A percentile compares a stretch with the other conserved stretches of the same genome.
Conservation (phyloP, 768 basidiomycete species). For the Mycena polygramma region DNA sequence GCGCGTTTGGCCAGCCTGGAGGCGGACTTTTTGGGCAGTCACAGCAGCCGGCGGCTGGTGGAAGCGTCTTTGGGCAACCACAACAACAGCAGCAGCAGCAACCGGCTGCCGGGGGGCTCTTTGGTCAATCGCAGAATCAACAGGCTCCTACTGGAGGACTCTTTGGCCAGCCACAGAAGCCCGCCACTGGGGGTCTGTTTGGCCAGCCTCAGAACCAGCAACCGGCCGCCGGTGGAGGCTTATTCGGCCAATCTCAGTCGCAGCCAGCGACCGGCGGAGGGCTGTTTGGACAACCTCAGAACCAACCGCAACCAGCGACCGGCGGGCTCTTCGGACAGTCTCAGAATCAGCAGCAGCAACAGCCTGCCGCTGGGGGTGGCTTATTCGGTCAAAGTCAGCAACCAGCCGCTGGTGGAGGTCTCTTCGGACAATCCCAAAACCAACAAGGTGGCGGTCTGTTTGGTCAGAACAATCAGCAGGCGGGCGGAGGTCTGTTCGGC, state of each 20-base stretch:
- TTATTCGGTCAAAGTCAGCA: conserved; percentile 49
- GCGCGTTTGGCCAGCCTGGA: conserved; percentile 24
- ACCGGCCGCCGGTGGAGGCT: conserved; percentile 37
- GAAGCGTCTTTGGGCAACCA: conserved; percentile 54
- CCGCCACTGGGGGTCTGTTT: conserved; percentile 43
- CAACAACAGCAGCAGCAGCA: conserved; percentile 39
- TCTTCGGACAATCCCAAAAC: conserved; percentile 53
- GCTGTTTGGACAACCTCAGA: conserved; percentile 44
- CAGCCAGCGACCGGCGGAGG: conserved; percentile 19
- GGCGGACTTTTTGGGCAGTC: conserved; percentile 47
- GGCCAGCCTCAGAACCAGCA: conserved; percentile 49
- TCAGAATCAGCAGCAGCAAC: conserved; percentile 29
- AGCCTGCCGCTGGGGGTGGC: conserved; percentile 26
- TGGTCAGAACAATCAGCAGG: conserved; percentile 39
- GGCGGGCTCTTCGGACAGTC: conserved; percentile 48
- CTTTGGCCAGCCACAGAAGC: conserved; percentile 47
- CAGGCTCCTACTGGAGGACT: conserved; percentile 39
- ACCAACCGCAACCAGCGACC: conserved; percentile 36
- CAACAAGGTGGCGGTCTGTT: conserved; percentile 32
- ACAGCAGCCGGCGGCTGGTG: conserved; percentile 47
- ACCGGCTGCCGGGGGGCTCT: conserved; percentile 43
- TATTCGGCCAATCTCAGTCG: conserved; percentile 38
- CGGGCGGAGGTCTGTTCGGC: conserved; percentile 45
- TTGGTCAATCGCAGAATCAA: conserved; percentile 49
- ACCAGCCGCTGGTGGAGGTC: conserved; percentile 26